Conservation (phyloP, 2,329 filamentous ascomycete genomes). For the Verticillium alfalfae region DNA sequence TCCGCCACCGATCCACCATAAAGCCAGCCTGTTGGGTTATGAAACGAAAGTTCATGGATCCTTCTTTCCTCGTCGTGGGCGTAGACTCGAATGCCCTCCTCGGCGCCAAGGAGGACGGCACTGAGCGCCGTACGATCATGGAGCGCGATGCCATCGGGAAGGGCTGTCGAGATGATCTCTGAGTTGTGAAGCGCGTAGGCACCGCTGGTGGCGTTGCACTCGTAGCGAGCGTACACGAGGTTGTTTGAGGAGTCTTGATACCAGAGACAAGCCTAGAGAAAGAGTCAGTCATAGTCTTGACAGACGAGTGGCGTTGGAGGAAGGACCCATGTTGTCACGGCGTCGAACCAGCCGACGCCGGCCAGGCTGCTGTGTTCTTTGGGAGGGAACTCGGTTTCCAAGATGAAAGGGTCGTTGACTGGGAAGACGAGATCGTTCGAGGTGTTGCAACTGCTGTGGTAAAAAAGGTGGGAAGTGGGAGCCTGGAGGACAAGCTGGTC, state of each 20-base stretch:
- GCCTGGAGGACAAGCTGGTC: conserved; percentile 29
- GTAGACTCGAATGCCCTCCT: conserved; percentile 28
- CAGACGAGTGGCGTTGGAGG: neutral
- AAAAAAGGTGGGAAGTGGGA: conserved; percentile 23
- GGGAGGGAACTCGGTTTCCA: neutral
- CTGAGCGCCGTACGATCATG: conserved; percentile 22
- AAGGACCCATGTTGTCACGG: neutral
- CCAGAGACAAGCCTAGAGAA: conserved; percentile 7
- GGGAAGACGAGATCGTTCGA: conserved; percentile 24
- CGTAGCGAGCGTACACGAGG: conserved; percentile 13
- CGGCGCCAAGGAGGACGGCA: conserved; percentile 22
- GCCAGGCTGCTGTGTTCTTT: neutral
- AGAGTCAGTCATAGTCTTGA: neutral
- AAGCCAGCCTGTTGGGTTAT: conserved; percentile 17
- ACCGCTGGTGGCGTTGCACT: conserved; percentile 28
- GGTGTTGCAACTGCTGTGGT: conserved; percentile 27
- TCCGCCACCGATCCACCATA: conserved; percentile 24
- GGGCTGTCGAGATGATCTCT: conserved; percentile 19
- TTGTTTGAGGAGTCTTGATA: conserved; percentile 5
- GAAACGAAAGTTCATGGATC: conserved; percentile 26
- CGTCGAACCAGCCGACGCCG: conserved; percentile 1
- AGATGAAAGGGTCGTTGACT: conserved; percentile 12
- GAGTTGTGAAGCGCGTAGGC: conserved; percentile 21
- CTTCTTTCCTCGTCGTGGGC: conserved; percentile 25
- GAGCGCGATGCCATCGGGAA: conserved; percentile 13